Conservation (phyloP, 441 rosid genomes). For the Erysimum cheiri region DNA sequence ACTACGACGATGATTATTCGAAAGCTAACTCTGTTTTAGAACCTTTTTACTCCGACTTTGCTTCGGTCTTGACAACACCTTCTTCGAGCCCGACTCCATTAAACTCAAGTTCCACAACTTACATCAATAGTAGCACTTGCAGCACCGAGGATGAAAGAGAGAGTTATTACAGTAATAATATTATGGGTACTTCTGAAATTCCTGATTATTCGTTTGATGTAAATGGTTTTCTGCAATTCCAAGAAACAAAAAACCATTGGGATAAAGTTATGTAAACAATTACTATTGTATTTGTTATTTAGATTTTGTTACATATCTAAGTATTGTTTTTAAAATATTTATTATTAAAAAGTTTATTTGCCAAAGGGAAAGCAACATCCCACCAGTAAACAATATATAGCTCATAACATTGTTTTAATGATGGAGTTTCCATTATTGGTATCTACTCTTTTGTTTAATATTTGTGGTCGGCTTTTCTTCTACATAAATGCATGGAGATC, state of each 20-base stretch:
- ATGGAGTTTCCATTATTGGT: conserved; percentile 38
- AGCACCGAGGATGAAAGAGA: conserved; percentile 79
- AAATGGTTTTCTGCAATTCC: conserved; percentile 55
- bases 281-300: conserved; percentile 5
- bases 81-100: conserved; percentile 70
- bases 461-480: conserved; percentile 27
- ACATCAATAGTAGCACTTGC: conserved; percentile 54
- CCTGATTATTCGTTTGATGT: conserved; percentile 56
- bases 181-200: conserved; percentile 49
- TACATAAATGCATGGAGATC: conserved; percentile 23
- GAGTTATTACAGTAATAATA: conserved; percentile 60
- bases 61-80: conserved; percentile 67
- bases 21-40: conserved; percentile 23
- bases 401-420: conserved; percentile 26
- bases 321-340: background rate
- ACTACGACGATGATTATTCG: conserved; percentile 27
- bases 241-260: conserved; percentile 28
- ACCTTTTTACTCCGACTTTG: conserved; percentile 47
- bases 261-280: conserved; percentile 22
- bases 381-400: conserved; percentile 31
- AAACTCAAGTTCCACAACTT: conserved; percentile 66
- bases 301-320: conserved; percentile 33
- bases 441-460: conserved; percentile 31
- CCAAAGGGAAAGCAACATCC: conserved; percentile 36
- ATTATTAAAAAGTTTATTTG: background rate